Conservation (phyloP, 2,329 filamentous ascomycete species). For the Tolypocladium nubicola region DNA sequence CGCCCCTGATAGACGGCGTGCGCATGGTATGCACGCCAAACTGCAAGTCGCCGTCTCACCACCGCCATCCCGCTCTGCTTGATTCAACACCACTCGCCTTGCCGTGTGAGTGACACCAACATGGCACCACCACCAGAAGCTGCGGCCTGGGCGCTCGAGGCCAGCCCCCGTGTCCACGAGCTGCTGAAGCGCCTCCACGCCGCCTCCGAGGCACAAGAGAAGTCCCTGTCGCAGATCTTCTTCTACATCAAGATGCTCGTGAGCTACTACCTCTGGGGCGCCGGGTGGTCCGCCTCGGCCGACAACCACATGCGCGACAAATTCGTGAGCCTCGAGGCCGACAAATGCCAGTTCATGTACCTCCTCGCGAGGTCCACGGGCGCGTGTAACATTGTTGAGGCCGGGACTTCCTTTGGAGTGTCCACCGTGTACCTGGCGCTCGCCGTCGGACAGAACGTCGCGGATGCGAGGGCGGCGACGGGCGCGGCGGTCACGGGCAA, state of each 20-base stretch:
- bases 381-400: constrained; percentile 44
- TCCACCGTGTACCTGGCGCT: constrained; percentile 53
- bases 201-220: constrained; percentile 15
- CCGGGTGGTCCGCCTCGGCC: constrained; percentile 9
- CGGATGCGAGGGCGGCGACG: background rate
- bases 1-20: background rate
- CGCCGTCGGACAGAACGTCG: constrained; percentile 38
- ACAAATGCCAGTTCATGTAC: constrained; percentile 48
- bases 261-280: constrained; percentile 13
- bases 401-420: constrained; percentile 51
- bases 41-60: background rate
- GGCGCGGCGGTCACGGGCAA: constrained; percentile 7
- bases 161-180: constrained; percentile 13
- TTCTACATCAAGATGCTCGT: constrained; percentile 14
- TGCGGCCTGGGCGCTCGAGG: constrained; percentile 11
- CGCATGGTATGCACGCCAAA: background rate
- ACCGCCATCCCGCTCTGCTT: background rate
- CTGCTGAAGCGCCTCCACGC: constrained; percentile 15
- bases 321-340: constrained; percentile 47
- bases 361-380: constrained; percentile 36
- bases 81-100: background rate
- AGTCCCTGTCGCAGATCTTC: constrained; percentile 11
- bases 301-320: constrained; percentile 37
- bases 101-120: background rate
- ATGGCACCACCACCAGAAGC: background rate